phyloP scores from a whole-genome alignment of 495 filamentous ascomycete species.

The Aspergillus ostianus region DNA sequence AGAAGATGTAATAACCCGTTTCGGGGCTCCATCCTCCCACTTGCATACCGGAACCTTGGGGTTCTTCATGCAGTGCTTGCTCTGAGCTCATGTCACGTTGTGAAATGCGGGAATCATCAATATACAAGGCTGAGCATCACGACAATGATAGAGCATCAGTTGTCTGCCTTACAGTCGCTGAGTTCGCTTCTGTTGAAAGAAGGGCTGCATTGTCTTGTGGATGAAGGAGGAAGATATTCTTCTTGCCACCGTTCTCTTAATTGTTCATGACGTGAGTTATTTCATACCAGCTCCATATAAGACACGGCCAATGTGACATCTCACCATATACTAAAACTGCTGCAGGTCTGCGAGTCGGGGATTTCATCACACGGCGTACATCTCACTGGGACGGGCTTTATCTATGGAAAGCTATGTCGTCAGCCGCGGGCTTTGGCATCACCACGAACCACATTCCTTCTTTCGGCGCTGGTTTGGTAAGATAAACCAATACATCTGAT shows the following conservation, averaged over 20 bases:
- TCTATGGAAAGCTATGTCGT: constrained; percentile 1
- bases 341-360: constrained; percentile 10
- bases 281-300: background rate
- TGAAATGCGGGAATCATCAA: background rate
- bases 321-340: background rate
- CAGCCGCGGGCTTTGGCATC: background rate
- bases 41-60: background rate
- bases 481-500: background rate
- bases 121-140: background rate
- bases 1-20: background rate
- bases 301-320: no score
- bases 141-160: constrained; percentile 9
- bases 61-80: background rate
- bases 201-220: constrained; percentile 6
- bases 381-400: constrained; percentile 5
- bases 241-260: constrained; percentile 6
- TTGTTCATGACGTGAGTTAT: constrained; percentile 8
- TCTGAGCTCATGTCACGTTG: background rate
- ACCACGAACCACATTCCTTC: constrained; percentile 3
- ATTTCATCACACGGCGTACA: constrained; percentile 14
- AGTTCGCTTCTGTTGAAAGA: constrained; percentile 8
- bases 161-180: constrained; percentile 10
- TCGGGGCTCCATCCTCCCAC: background rate
- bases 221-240: constrained; percentile 4
- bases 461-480: constrained; percentile 8